Evolutionary conservation across 495 filamentous ascomycete species (phyloP).

Genomic region (Pyrenopolyporus hunteri): DNA sequence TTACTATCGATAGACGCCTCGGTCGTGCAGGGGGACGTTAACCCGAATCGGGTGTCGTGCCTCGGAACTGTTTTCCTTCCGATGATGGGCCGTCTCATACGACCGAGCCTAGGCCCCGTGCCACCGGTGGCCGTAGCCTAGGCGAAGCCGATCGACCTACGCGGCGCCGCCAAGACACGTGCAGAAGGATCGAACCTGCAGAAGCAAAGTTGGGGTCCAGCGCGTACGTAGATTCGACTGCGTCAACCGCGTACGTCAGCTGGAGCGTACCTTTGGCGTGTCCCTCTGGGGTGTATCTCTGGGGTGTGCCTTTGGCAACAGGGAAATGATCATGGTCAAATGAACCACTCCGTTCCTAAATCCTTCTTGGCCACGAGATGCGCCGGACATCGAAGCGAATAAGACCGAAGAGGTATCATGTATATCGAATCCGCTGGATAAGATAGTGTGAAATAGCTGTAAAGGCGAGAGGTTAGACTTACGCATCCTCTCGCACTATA

Average conservation of each 20-base stretch:
- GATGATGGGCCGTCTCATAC: background rate
- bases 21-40: background rate
- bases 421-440: background rate
- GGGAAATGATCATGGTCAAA: background rate
- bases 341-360: background rate
- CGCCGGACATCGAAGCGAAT: background rate
- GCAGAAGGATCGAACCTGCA: constrained; percentile 8
- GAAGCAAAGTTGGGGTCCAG: background rate
- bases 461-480: background rate
- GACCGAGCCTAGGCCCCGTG: background rate
- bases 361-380: constrained; percentile 9
- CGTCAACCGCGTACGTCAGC: constrained; percentile 3
- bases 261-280: background rate
- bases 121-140: background rate
- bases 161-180: background rate
- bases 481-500: background rate
- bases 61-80: background rate
- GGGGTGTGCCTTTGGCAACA: constrained; percentile 1
- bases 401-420: background rate
- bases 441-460: background rate
- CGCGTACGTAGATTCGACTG: background rate
- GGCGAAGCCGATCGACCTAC: constrained; percentile 7
- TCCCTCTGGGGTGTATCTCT: too few species aligned
- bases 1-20: background rate
- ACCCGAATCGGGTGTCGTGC: background rate